These are phyloP conservation scores for Fusarium virguliforme DNA, from an alignment of 2,329 filamentous ascomycete genomes.

Conservation along the genomic window DNA sequence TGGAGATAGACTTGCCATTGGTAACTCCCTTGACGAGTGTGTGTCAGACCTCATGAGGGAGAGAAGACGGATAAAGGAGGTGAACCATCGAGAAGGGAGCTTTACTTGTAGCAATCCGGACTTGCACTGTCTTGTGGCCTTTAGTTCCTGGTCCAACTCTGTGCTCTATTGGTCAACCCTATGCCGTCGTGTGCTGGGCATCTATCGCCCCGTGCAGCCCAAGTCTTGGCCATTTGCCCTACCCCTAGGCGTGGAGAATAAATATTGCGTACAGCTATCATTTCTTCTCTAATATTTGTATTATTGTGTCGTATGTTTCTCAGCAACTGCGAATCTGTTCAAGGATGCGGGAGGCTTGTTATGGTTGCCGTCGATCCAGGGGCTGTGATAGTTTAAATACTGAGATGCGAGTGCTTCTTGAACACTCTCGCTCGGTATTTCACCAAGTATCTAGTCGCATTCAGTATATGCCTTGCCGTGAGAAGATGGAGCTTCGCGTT, in stretches of 20 bases:
- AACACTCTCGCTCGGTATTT: no score
- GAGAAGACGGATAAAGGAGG: not conserved
- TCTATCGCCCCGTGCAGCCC: not conserved
- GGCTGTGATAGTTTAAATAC: no score
- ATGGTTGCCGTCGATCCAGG: not conserved
- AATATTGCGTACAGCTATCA: not conserved
- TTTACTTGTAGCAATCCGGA: not conserved
- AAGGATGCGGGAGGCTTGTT: not conserved
- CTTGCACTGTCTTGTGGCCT: not conserved
- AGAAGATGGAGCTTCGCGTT: no score
- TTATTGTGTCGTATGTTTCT: not conserved
- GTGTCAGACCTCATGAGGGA: not conserved
- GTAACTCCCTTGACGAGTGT: conserved; percentile 57
- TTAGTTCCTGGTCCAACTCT: no score
- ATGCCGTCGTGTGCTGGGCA: not conserved
- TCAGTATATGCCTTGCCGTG: no score
- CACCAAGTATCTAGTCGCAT: no score
- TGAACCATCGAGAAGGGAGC: not conserved
- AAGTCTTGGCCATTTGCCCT: not conserved
- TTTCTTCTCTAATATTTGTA: no score
- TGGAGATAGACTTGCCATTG: conserved; percentile 61
- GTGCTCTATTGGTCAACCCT: not conserved
- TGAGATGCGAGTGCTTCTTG: no score
- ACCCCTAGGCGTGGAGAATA: not conserved
- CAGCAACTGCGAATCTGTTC: not conserved